These are phyloP conservation scores for Gymnopilus dilepis DNA, from an alignment of 768 basidiomycete genomes.

Conservation along the genomic window DNA sequence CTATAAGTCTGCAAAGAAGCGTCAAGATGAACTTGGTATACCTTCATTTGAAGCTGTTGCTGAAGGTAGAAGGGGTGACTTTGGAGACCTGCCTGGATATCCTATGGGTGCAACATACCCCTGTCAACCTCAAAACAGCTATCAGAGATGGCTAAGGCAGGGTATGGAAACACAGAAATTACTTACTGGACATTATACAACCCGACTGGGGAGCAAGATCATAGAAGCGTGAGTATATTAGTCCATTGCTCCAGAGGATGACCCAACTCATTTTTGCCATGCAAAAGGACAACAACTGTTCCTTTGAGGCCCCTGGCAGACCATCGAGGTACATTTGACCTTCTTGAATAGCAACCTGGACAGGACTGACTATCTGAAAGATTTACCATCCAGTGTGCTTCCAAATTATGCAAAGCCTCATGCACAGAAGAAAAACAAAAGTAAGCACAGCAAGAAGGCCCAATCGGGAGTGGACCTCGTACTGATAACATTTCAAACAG, in stretches of 20 bases:
- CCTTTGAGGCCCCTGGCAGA: slow-evolving; percentile 57
- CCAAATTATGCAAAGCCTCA: slow-evolving; percentile 37
- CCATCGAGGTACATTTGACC: slow-evolving; percentile 48
- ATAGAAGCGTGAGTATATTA: slow-evolving; percentile 56
- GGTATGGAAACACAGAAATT: slow-evolving; percentile 26
- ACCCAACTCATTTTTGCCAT: not conserved
- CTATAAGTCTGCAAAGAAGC: slow-evolving; percentile 37
- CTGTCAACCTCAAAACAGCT: slow-evolving; percentile 49
- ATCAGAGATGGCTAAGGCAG: slow-evolving; percentile 40
- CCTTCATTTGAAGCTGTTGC: slow-evolving; percentile 46
- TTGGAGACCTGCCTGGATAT: slow-evolving; percentile 49
- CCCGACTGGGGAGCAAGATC: slow-evolving; percentile 39
- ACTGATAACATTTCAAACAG: slow-evolving; percentile 33
- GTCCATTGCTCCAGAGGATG: slow-evolving; percentile 18
- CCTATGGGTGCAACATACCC: slow-evolving; percentile 46
- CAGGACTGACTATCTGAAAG: slow-evolving; percentile 29
- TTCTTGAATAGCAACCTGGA: not conserved
- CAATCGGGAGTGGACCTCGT: not conserved
- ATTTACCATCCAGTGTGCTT: slow-evolving; percentile 46
- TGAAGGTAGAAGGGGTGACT: slow-evolving; percentile 14
- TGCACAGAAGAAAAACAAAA: slow-evolving; percentile 34
- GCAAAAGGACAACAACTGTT: slow-evolving; percentile 53
- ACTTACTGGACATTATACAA: slow-evolving; percentile 65
- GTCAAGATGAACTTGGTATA: slow-evolving; percentile 47
- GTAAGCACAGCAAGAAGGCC: slow-evolving; percentile 8